Percentiles rank a stretch among this genome's conserved stretches.
Evolutionary conservation across 2,329 filamentous ascomycete genomes (phyloP).

Genomic region (Epichloe sibirici): DNA sequence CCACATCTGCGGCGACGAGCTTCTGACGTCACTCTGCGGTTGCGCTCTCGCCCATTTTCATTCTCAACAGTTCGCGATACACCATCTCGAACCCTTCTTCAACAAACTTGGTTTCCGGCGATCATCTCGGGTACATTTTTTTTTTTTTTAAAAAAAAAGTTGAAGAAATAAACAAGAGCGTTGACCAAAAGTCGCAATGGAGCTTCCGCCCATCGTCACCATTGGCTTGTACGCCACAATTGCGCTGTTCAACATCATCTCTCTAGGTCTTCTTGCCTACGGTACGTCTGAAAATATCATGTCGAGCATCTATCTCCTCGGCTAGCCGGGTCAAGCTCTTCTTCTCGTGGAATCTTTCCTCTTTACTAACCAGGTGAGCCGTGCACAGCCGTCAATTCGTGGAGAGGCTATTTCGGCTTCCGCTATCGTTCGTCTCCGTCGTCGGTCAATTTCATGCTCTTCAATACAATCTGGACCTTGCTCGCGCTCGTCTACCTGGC

Average conservation of each 20-base stretch:
- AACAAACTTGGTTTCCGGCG: no score
- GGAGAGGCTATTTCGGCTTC: not conserved
- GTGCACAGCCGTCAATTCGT: slow-evolving; percentile 7
- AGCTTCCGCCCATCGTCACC: slow-evolving; percentile 3
- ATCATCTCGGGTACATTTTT: no score
- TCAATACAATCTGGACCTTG: slow-evolving; percentile 64
- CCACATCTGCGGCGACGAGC: not conserved
- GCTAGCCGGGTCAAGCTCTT: not conserved
- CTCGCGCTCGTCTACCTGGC: slow-evolving; percentile 60
- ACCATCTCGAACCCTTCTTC: not conserved
- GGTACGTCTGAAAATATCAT: not conserved
- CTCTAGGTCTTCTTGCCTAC: slow-evolving; percentile 5
- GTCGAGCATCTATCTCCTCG: not conserved
- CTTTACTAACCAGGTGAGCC: not conserved
- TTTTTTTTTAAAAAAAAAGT: no score
- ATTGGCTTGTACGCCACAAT: slow-evolving; percentile 6
- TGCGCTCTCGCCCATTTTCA: not conserved
- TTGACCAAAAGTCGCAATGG: slow-evolving; percentile 1
- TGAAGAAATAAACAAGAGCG: no score
- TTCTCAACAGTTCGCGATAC: not conserved
- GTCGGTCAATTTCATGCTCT: slow-evolving; percentile 65
- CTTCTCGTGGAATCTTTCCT: not conserved
- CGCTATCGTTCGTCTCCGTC: slow-evolving; percentile 36
- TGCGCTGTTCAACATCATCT: slow-evolving; percentile 5
- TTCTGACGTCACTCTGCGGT: not conserved